A percentile compares a stretch with the other conserved stretches of the same genome.
Evolutionary conservation across 2,329 filamentous ascomycete genomes (phyloP).

Genomic region (Ilyonectria destructans): DNA sequence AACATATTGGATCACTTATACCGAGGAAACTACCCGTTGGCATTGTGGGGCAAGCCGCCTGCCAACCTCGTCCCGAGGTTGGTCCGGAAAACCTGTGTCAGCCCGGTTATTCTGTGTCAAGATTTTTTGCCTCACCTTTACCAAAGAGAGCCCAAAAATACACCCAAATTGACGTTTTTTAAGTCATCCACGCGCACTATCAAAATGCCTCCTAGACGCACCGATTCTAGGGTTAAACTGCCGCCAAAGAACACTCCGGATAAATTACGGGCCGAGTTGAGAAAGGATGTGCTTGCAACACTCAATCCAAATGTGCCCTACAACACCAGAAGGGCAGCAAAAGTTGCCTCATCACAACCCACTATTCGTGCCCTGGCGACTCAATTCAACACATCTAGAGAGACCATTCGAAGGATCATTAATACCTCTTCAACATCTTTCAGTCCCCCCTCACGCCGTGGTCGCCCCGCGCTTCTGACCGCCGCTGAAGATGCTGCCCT

Average conservation of each 20-base stretch:
- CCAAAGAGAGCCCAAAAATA: neutral
- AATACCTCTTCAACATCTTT: neutral
- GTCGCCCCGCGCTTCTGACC: neutral
- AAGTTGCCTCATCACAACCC: neutral
- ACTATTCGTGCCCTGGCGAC: neutral
- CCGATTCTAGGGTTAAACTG: neutral
- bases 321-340: neutral
- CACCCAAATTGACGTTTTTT: neutral
- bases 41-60: no score
- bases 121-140: neutral
- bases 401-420: neutral
- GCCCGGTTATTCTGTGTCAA: no score
- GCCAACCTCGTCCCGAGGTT: no score
- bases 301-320: no score
- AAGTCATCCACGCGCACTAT: neutral
- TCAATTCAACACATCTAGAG: neutral
- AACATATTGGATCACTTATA: no score
- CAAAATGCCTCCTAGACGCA: neutral
- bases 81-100: no score
- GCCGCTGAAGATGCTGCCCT: slow-evolving; percentile 1
- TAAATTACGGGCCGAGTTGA: neutral
- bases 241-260: neutral
- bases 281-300: slow-evolving; percentile 4
- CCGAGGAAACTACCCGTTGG: no score
- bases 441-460: neutral